phyloP scores from a whole-genome alignment of 2,329 filamentous ascomycete genomes.

The Metarhizium brunneum region DNA sequence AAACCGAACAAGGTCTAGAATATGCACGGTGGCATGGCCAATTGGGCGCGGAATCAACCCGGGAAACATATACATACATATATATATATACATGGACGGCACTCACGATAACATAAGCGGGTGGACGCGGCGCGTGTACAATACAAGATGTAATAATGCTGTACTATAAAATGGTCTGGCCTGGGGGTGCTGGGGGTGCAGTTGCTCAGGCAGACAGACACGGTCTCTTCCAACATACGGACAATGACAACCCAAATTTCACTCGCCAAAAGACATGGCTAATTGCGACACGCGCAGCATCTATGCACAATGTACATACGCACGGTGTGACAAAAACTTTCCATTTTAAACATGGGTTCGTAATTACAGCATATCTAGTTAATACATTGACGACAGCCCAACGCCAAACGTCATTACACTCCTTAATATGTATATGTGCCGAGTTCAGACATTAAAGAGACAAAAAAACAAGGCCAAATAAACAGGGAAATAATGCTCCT shows the following conservation, averaged over 20 bases:
- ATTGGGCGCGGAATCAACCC: too few species aligned
- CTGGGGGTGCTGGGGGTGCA: background rate
- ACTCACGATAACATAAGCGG: too few species aligned
- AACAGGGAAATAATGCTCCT: background rate
- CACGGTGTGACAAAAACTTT: background rate
- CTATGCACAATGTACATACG: background rate
- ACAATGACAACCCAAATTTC: too few species aligned
- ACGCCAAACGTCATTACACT: conserved; percentile 5
- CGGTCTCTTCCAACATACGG: too few species aligned
- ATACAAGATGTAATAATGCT: background rate
- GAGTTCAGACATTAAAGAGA: background rate
- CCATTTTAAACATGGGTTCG: background rate
- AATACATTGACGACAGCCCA: conserved; percentile 1
- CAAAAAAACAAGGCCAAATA: background rate
- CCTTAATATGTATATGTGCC: background rate
- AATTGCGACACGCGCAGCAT: background rate
- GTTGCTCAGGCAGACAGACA: background rate
- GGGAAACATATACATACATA: too few species aligned
- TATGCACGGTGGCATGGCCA: too few species aligned
- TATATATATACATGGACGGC: too few species aligned
- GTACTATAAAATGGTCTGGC: background rate
- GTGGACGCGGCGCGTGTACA: background rate
- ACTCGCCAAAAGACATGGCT: background rate
- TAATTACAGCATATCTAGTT: conserved; percentile 3
- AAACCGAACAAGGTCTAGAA: too few species aligned